phyloP scores from a whole-genome alignment of 176 grass and related monocot species.

The Aechmea fasciata region DNA sequence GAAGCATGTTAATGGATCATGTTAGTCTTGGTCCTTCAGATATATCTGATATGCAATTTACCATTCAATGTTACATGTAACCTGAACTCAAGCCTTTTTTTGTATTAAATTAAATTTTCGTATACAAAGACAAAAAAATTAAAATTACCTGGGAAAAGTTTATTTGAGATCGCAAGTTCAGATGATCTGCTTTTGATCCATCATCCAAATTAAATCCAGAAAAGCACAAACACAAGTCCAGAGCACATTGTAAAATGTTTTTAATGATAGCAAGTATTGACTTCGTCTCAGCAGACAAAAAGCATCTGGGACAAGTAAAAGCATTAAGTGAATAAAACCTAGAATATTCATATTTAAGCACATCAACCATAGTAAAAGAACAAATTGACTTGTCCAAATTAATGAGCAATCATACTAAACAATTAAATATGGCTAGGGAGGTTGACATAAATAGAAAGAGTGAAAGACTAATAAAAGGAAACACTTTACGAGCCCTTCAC shows the following conservation, averaged over 20 bases:
- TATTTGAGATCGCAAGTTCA: slow-evolving; percentile 40
- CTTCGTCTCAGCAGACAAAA: slow-evolving; percentile 73
- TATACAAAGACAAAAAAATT: background rate
- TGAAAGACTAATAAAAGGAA: no score
- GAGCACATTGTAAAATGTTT: slow-evolving; percentile 76
- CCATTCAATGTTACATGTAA: background rate
- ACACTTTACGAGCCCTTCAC: no score
- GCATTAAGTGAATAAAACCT: slow-evolving; percentile 2
- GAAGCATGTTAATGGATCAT: no score
- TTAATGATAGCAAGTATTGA: slow-evolving; percentile 62
- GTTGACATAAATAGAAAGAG: no score
- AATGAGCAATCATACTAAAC: background rate
- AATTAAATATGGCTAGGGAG: no score
- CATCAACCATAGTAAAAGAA: slow-evolving; percentile 15
- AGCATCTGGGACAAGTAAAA: slow-evolving; percentile 59
- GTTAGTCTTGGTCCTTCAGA: no score
- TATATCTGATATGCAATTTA: no score
- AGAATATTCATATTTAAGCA: slow-evolving; percentile 13
- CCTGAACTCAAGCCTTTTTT: slow-evolving; percentile 10
- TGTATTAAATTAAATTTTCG: slow-evolving; percentile 13
- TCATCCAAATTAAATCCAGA: slow-evolving; percentile 30
- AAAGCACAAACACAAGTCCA: slow-evolving; percentile 53
- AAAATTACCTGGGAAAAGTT: slow-evolving; percentile 68
- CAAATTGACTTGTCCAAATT: background rate
- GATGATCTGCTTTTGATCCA: slow-evolving; percentile 27